Evolutionary conservation across 306 rosid genomes (phyloP).

Genomic region (Prosopis cineraria): DNA sequence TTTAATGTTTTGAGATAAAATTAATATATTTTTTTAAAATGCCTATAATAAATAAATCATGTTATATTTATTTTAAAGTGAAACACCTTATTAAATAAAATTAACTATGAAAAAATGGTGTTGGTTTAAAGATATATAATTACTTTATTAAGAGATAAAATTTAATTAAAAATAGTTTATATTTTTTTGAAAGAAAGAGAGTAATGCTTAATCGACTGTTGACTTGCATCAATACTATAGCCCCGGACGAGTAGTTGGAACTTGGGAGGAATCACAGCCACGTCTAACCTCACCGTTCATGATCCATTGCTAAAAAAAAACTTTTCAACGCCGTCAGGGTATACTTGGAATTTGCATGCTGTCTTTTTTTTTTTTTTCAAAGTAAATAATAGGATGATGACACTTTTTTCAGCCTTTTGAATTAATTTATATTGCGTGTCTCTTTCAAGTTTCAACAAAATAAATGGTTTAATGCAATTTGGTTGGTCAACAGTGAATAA

Average conservation of each 20-base stretch:
- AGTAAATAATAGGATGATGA: no score
- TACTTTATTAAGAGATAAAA: no score
- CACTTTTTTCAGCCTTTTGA: neutral
- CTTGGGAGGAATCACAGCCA: neutral
- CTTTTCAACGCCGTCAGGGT: neutral
- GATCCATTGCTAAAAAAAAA: neutral
- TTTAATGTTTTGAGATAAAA: no score
- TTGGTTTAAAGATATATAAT: no score
- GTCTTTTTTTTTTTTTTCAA: neutral
- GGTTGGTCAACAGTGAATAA: no score
- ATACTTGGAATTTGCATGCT: neutral
- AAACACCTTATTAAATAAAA: no score
- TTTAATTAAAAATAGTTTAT: no score
- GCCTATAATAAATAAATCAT: no score
- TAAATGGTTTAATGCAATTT: neutral
- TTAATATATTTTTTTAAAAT: no score
- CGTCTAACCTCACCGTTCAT: neutral
- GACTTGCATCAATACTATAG: neutral
- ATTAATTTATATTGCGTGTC: no score
- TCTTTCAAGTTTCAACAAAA: neutral
- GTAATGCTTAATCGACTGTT: neutral
- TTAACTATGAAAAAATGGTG: no score
- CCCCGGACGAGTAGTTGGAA: neutral
- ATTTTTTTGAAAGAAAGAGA: neutral
- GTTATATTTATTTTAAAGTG: no score